Evolutionary conservation across 192 early-diverging fungal genomes (phyloP).

Genomic region (Backusella psychrophila): DNA sequence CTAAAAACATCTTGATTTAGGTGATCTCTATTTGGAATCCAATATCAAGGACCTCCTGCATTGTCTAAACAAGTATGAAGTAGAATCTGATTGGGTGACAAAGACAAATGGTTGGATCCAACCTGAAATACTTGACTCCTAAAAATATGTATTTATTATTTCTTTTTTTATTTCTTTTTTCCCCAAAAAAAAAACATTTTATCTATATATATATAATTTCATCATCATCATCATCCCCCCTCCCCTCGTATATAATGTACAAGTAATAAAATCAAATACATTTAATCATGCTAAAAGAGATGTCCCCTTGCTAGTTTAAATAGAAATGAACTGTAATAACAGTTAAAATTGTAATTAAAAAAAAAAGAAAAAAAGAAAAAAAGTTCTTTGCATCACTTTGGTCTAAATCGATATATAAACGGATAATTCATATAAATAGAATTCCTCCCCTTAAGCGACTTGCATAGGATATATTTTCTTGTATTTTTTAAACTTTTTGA

Average conservation of each 20-base stretch:
- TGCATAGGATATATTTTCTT: not conserved
- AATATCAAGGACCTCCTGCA: constrained; percentile 1
- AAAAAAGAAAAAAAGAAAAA: too few relatives aligned
- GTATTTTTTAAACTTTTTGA: too few relatives aligned
- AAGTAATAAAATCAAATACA: not conserved
- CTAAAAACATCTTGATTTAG: not conserved
- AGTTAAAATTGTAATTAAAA: not conserved
- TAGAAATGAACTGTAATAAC: not conserved
- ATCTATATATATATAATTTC: not conserved
- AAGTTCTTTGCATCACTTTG: not conserved
- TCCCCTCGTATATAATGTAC: not conserved
- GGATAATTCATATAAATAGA: not conserved
- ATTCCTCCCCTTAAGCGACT: not conserved
- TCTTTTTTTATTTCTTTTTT: too few relatives aligned
- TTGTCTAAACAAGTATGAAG: constrained; percentile 17
- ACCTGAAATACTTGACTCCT: not conserved
- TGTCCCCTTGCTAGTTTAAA: not conserved
- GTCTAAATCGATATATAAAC: not conserved
- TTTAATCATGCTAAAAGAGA: not conserved
- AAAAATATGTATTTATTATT: not conserved
- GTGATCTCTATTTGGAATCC: not conserved
- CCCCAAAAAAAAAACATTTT: too few relatives aligned
- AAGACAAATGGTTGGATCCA: constrained; percentile 22
- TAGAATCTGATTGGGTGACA: constrained; percentile 12
- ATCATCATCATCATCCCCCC: not conserved